A percentile compares a stretch with the other conserved stretches of the same genome.
These are phyloP conservation scores for Strobilomyces dryophilus DNA, from an alignment of 768 basidiomycete species.

Conservation along the genomic window DNA sequence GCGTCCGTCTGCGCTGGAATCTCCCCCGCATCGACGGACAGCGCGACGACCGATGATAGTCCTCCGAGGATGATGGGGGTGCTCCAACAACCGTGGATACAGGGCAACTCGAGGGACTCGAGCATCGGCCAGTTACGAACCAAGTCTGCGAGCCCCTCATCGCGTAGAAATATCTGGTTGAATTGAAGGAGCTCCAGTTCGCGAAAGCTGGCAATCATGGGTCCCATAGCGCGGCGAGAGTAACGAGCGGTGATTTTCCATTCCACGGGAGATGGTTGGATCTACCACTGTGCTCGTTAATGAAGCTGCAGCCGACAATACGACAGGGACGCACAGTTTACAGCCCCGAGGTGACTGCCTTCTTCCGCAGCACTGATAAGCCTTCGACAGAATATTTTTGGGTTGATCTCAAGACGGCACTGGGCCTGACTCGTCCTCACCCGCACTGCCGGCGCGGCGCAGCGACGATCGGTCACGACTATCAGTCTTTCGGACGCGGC, in stretches of 20 bases:
- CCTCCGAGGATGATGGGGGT: neutral
- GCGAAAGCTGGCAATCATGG: neutral
- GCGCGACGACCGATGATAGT: neutral
- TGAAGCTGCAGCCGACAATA: too few relatives aligned
- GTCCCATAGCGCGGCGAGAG: neutral
- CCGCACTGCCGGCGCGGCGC: too few relatives aligned
- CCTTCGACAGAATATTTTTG: too few relatives aligned
- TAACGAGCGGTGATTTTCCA: neutral
- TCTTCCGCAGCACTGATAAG: too few relatives aligned
- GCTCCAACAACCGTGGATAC: neutral
- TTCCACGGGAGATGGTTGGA: neutral
- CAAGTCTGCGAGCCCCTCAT: neutral
- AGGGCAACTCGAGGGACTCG: neutral
- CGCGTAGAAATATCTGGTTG: neutral
- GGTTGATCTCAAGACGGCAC: too few relatives aligned
- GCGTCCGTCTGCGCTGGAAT: neutral
- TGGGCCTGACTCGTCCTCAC: too few relatives aligned
- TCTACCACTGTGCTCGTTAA: too few relatives aligned
- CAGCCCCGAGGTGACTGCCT: too few relatives aligned
- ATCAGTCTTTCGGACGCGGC: too few relatives aligned
- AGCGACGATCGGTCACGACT: too few relatives aligned
- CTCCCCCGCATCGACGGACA: neutral
- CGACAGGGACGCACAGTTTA: too few relatives aligned
- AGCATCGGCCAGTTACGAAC: neutral
- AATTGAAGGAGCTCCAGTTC: neutral